Evolutionary conservation across 129 eudicot species (phyloP).

Genomic region (Helichrysum umbraculigerum): DNA sequence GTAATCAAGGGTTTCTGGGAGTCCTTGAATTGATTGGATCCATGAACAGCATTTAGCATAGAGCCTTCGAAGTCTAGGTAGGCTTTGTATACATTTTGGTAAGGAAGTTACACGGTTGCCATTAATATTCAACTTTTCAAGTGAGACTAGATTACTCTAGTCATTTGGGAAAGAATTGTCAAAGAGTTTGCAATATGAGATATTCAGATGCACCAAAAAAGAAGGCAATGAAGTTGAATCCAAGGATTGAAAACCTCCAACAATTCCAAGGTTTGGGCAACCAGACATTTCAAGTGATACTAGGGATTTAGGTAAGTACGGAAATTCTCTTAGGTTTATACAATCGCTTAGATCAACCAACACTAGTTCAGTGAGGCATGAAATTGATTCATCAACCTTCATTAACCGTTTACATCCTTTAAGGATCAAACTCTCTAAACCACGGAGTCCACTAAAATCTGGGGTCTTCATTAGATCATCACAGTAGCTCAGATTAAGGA

Average conservation of each 20-base stretch:
- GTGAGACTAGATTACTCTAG: constrained; percentile 17
- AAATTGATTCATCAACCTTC: background rate
- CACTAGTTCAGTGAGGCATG: background rate
- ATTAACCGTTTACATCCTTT: background rate
- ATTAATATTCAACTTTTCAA: background rate
- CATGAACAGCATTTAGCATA: background rate
- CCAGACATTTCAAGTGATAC: too few species aligned
- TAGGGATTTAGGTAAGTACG: too few species aligned
- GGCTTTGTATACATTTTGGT: constrained; percentile 12
- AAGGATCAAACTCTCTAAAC: constrained; percentile 2
- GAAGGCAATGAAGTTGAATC: too few species aligned
- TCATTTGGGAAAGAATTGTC: constrained; percentile 14
- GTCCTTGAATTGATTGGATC: background rate
- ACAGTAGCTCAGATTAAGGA: constrained; percentile 20
- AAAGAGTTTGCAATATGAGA: constrained; percentile 14
- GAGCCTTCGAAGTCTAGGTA: constrained; percentile 5
- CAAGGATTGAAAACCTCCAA: too few species aligned
- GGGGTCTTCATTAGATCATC: constrained; percentile 10
- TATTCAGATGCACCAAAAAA: background rate
- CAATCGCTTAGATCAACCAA: too few species aligned
- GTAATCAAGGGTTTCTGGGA: background rate
- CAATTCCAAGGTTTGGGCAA: too few species aligned
- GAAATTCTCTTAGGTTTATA: too few species aligned
- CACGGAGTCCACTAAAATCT: background rate
- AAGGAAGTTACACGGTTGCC: background rate